Evolutionary conservation across 495 filamentous ascomycete genomes (phyloP).

Genomic region (Corynascus novoguineensis): DNA sequence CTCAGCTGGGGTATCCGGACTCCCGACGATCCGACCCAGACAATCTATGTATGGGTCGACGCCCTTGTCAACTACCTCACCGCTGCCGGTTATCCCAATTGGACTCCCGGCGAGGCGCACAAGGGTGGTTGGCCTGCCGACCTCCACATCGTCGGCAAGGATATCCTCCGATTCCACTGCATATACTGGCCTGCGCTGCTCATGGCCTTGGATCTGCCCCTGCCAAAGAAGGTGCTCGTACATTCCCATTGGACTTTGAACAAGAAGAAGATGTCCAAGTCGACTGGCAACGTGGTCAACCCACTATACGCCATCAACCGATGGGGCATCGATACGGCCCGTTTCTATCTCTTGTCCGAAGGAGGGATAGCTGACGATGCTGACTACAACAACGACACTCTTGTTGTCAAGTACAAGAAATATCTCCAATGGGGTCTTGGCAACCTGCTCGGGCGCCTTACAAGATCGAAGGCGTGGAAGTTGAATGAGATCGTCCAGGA

Average conservation of each 20-base stretch:
- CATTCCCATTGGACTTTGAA: conserved; percentile 96
- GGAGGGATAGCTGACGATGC: conserved; percentile 70
- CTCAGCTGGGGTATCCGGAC: conserved; percentile 88
- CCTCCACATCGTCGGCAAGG: conserved; percentile 89
- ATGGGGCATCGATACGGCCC: conserved; percentile 80
- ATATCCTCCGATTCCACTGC: conserved; percentile 92
- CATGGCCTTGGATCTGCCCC: conserved; percentile 75
- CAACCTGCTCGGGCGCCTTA: conserved; percentile 68
- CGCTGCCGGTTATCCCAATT: conserved; percentile 74
- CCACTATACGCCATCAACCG: conserved; percentile 87
- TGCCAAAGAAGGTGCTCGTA: conserved; percentile 76
- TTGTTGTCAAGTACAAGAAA: conserved; percentile 74
- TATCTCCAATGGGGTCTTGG: conserved; percentile 67
- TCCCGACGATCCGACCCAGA: conserved; percentile 76
- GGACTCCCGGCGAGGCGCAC: conserved; percentile 52
- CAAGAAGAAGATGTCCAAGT: conserved; percentile 90
- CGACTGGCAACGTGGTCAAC: conserved; percentile 88
- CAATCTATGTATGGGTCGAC: conserved; percentile 97
- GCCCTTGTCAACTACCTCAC: conserved; percentile 92
- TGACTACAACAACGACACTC: conserved; percentile 73
- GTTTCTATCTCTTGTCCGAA: conserved; percentile 77
- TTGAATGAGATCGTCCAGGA: conserved; percentile 48
- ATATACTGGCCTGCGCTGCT: conserved; percentile 98
- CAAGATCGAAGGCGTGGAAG: conserved; percentile 61
- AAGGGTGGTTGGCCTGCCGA: conserved; percentile 80